Evolutionary conservation across 1,284 basidiomycete species (phyloP).

Genomic region (Sphaerobolus stellatus): DNA sequence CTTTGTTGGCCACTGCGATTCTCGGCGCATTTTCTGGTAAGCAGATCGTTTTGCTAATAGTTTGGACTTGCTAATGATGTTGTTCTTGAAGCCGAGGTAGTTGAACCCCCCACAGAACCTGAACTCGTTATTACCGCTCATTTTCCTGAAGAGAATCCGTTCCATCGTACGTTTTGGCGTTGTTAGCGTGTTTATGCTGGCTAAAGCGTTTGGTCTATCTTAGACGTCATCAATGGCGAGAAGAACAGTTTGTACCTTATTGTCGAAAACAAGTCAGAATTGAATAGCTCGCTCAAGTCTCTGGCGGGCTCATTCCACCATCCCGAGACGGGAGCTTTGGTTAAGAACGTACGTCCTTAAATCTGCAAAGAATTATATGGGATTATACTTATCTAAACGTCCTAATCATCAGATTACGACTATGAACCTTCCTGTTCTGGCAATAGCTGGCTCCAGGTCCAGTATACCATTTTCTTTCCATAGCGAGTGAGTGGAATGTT

Average conservation of each 20-base stretch:
- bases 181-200: constrained; percentile 9
- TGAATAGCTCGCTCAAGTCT: constrained; percentile 72
- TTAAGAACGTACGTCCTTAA: constrained; percentile 67
- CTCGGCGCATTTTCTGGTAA: constrained; percentile 7
- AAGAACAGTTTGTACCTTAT: constrained; percentile 67
- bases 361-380: constrained; percentile 13
- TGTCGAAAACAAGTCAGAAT: constrained; percentile 74
- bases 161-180: constrained; percentile 71
- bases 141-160: constrained; percentile 77
- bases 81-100: constrained; percentile 6
- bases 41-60: not conserved
- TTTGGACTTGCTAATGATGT: not conserved
- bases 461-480: constrained; percentile 75
- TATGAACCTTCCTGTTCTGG: constrained; percentile 56
- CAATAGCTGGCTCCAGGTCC: constrained; percentile 65
- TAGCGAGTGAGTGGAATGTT: constrained; percentile 67
- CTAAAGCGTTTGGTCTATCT: constrained; percentile 11
- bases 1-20: constrained; percentile 11
- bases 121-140: constrained; percentile 62
- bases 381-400: not conserved
- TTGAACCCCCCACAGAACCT: constrained; percentile 25
- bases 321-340: constrained; percentile 59
- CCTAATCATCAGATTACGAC: constrained; percentile 56
- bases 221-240: constrained; percentile 87
- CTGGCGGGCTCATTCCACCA: constrained; percentile 75